Percentiles rank a stretch among this genome's conserved stretches.
phyloP scores from a whole-genome alignment of 805 yeast genomes.

The Candida silvatica region DNA sequence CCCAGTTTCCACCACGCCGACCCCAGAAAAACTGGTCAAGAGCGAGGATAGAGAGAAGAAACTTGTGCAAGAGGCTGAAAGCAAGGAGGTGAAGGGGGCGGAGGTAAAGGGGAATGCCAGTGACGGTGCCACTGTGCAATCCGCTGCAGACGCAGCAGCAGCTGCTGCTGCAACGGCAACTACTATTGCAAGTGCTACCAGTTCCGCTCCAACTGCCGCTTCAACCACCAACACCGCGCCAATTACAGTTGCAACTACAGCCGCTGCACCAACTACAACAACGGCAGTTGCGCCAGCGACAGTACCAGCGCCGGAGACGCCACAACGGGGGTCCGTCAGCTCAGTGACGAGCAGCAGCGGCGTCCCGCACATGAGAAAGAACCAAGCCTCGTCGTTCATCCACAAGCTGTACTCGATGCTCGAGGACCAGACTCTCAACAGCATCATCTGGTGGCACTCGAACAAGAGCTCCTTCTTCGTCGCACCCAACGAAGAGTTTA shows the following conservation, averaged over 20 bases:
- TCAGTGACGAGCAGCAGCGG: no score
- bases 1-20: not conserved
- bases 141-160: not conserved
- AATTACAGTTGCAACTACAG: no score
- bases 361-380: no score
- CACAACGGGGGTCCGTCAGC: no score
- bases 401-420: constrained; percentile 89
- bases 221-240: not conserved
- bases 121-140: not conserved
- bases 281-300: no score
- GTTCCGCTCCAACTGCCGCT: not conserved
- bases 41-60: not conserved
- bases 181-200: not conserved
- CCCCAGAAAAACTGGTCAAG: not conserved
- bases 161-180: not conserved
- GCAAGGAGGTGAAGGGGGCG: not conserved
- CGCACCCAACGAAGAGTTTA: constrained; percentile 81
- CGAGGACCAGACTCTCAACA: constrained; percentile 63
- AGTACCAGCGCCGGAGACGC: no score
- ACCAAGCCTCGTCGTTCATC: constrained; percentile 51
- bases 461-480: constrained; percentile 63
- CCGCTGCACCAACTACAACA: no score
- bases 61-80: not conserved
- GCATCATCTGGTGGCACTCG: constrained; percentile 79
- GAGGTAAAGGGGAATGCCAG: not conserved